A percentile compares a stretch with the other conserved stretches of the same genome.
Evolutionary conservation across 1,284 basidiomycete genomes (phyloP).

Genomic region (Afroboletus lepidellus): DNA sequence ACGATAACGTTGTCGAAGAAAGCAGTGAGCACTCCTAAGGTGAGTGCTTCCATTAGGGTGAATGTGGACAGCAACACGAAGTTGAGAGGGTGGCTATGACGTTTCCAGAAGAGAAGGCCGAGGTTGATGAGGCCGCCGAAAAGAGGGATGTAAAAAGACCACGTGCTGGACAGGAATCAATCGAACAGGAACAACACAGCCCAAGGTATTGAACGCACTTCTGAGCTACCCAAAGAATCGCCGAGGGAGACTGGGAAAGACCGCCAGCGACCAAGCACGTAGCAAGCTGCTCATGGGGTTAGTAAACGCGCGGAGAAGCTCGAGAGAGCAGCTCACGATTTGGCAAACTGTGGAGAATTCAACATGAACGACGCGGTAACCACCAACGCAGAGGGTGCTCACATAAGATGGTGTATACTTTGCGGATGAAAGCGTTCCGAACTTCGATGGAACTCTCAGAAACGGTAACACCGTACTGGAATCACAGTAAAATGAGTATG

Average conservation of each 20-base stretch:
- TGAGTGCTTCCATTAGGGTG: slow-evolving; percentile 78
- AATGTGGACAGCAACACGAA: slow-evolving; percentile 75
- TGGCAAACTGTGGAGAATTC: slow-evolving; percentile 52
- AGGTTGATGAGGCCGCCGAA: slow-evolving; percentile 76
- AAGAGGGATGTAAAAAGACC: slow-evolving; percentile 75
- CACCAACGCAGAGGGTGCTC: slow-evolving; percentile 35
- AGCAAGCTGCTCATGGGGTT: slow-evolving; percentile 47
- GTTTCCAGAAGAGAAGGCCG: slow-evolving; percentile 82
- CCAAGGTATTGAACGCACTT: slow-evolving; percentile 47
- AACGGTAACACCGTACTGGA: slow-evolving; percentile 74
- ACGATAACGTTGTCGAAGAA: slow-evolving; percentile 77
- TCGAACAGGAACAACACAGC: slow-evolving; percentile 4
- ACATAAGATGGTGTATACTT: slow-evolving; percentile 81
- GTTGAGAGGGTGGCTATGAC: slow-evolving; percentile 83
- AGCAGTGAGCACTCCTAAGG: slow-evolving; percentile 74
- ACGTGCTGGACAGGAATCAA: slow-evolving; percentile 45
- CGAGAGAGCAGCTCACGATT: slow-evolving; percentile 47
- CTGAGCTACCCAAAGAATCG: slow-evolving; percentile 66
- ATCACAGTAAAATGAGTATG: slow-evolving; percentile 11
- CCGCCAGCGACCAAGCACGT: slow-evolving; percentile 68
- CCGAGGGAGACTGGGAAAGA: slow-evolving; percentile 56
- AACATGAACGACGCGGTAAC: slow-evolving; percentile 4
- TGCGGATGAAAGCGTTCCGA: slow-evolving; percentile 72
- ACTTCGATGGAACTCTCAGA: slow-evolving; percentile 72
- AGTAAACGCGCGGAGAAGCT: slow-evolving; percentile 2